Conservation (phyloP, 2,329 filamentous ascomycete genomes). For the Botrytis porri region DNA sequence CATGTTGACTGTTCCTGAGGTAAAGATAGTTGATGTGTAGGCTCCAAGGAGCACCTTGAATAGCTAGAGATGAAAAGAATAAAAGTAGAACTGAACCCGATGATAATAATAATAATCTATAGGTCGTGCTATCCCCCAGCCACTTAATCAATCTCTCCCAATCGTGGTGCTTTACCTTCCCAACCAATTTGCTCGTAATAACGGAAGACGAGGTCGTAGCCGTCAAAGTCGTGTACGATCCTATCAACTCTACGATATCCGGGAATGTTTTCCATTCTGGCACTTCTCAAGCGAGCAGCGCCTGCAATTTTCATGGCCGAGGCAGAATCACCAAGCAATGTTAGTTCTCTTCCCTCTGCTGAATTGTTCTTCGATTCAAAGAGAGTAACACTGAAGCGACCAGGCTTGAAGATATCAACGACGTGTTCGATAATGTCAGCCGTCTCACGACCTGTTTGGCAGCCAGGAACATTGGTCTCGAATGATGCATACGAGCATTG, state of each 20-base stretch:
- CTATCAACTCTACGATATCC: constrained; percentile 90
- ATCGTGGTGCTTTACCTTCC: constrained; percentile 38
- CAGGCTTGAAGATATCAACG: constrained; percentile 92
- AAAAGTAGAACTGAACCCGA: neutral
- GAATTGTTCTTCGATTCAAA: constrained; percentile 78
- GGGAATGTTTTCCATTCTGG: constrained; percentile 65
- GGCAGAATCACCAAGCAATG: constrained; percentile 39
- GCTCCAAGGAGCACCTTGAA: neutral
- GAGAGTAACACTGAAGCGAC: constrained; percentile 94
- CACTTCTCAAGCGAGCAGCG: constrained; percentile 45
- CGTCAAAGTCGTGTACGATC: constrained; percentile 95
- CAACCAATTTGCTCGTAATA: constrained; percentile 93
- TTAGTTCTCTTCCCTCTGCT: constrained; percentile 28
- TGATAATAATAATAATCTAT: neutral
- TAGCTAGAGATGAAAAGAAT: constrained; percentile 6
- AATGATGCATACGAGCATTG: constrained; percentile 98
- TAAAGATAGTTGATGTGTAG: neutral
- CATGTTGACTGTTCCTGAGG: neutral
- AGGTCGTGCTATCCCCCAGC: neutral
- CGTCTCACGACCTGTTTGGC: constrained; percentile 83
- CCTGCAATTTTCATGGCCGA: constrained; percentile 42
- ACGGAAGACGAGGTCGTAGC: constrained; percentile 93
- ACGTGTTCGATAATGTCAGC: constrained; percentile 91
- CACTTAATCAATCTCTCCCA: constrained; percentile 35
- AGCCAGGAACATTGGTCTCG: constrained; percentile 93